These are phyloP conservation scores for Leptomonas pyrrhocoris DNA, from an alignment of 208 protist species.

Conservation along the genomic window DNA sequence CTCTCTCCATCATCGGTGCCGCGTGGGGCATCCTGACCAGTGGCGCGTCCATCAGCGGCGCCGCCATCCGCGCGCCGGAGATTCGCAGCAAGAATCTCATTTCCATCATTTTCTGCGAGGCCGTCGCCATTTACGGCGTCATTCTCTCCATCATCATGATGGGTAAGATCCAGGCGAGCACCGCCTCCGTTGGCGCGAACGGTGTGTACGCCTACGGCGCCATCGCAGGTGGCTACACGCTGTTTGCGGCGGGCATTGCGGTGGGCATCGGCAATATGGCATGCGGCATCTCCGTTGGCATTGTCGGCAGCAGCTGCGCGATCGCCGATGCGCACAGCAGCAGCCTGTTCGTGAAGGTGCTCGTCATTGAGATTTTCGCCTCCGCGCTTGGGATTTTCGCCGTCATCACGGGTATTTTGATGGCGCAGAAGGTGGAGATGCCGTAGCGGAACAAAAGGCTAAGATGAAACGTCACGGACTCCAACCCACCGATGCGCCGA, in stretches of 20 bases:
- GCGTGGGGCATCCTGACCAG: conserved; percentile 91
- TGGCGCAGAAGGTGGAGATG: conserved; percentile 90
- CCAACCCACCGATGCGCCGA: no score
- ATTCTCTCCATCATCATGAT: conserved; percentile 99
- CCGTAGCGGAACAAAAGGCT: conserved; percentile 22
- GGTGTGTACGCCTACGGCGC: conserved; percentile 60
- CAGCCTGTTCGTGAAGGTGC: conserved; percentile 97
- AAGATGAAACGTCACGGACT: no score
- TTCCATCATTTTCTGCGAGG: conserved; percentile 99
- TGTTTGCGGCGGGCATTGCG: conserved; percentile 95
- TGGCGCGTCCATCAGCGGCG: conserved; percentile 86
- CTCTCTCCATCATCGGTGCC: conserved; percentile 86
- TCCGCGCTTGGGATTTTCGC: conserved; percentile 97
- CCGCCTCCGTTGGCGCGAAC: conserved; percentile 37
- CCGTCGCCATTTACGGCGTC: conserved; percentile 99
- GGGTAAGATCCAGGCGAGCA: conserved; percentile 85
- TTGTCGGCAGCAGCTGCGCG: conserved; percentile 96
- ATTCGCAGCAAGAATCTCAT: conserved; percentile 95
- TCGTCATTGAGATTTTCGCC: conserved; percentile 98
- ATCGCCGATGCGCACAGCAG: conserved; percentile 96
- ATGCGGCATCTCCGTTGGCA: conserved; percentile 95
- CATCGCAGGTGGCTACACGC: conserved; percentile 82
- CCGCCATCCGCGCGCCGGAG: conserved; percentile 83
- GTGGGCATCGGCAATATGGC: conserved; percentile 96
- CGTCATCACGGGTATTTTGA: conserved; percentile 98